Evolutionary conservation across 345 rosid genomes (phyloP).

Genomic region (Hevea brasiliensis): DNA sequence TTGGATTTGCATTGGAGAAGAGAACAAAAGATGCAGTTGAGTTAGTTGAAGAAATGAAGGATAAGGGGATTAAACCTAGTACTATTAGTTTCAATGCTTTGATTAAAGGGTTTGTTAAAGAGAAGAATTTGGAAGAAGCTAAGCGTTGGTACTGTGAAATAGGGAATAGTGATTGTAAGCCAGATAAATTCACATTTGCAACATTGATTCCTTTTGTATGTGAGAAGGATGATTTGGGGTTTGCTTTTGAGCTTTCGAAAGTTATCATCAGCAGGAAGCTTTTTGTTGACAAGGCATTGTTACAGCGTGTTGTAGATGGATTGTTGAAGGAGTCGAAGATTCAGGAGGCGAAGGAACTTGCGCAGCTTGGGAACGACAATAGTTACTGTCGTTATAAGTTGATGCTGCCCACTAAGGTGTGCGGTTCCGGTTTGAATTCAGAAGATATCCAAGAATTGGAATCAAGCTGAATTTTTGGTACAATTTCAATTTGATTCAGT

Average conservation of each 20-base stretch:
- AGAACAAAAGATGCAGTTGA: conserved; percentile 46
- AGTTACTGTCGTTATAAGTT: too few species aligned
- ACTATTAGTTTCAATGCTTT: conserved; percentile 53
- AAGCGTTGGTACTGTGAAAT: conserved; percentile 55
- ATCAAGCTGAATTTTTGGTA: too few species aligned
- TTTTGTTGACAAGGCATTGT: conserved; percentile 33
- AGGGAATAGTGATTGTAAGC: conserved; percentile 30
- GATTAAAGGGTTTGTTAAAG: conserved; percentile 49
- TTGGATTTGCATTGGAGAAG: conserved; percentile 47
- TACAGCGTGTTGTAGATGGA: conserved; percentile 54
- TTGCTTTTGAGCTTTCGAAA: conserved; percentile 51
- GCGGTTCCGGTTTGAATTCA: too few species aligned
- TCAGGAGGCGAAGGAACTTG: too few species aligned
- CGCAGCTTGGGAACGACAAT: too few species aligned
- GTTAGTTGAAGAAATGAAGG: conserved; percentile 44
- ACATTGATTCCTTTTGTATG: conserved; percentile 38
- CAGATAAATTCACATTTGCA: conserved; percentile 38
- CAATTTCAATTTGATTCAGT: too few species aligned
- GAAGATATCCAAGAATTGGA: too few species aligned
- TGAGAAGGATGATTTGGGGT: conserved; percentile 17
- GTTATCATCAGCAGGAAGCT: conserved; percentile 31
- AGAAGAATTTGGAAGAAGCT: conserved; percentile 42
- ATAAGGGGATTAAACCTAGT: conserved; percentile 43
- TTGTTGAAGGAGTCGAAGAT: conserved; percentile 28
- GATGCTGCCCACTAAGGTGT: too few species aligned